phyloP scores from a whole-genome alignment of 768 basidiomycete genomes.

The Serendipita sp. region DNA sequence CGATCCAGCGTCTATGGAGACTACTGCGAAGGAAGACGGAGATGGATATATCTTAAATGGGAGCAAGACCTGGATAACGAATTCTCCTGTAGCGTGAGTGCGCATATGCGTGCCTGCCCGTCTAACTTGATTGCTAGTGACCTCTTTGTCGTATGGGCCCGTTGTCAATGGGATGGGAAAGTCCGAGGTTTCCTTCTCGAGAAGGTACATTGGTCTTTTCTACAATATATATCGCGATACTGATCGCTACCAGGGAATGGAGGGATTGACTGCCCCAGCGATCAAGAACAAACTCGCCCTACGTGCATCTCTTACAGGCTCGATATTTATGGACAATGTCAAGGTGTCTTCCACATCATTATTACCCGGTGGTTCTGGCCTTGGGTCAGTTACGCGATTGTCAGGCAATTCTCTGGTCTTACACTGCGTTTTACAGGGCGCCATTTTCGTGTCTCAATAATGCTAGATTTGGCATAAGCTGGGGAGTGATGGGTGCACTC shows the following conservation, averaged over 20 bases:
- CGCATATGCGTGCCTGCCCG: not conserved
- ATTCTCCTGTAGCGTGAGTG: conserved; percentile 75
- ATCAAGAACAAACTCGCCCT: conserved; percentile 93
- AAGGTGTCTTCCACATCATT: conserved; percentile 56
- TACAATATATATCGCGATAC: conserved; percentile 8
- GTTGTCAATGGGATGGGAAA: conserved; percentile 85
- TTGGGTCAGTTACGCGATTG: conserved; percentile 24
- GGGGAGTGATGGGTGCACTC: conserved; percentile 92
- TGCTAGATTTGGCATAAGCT: conserved; percentile 79
- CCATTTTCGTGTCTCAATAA: conserved; percentile 90
- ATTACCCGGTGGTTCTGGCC: conserved; percentile 60
- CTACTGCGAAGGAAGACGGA: conserved; percentile 67
- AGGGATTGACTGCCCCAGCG: conserved; percentile 67
- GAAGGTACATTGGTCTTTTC: conserved; percentile 37
- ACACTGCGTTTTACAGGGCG: conserved; percentile 20
- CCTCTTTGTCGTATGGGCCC: conserved; percentile 86
- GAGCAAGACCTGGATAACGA: conserved; percentile 96
- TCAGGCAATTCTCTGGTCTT: no score
- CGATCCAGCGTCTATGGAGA: conserved; percentile 96
- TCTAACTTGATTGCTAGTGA: conserved; percentile 35
- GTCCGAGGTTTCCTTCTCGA: conserved; percentile 83
- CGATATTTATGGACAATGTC: conserved; percentile 87
- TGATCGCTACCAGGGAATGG: conserved; percentile 39
- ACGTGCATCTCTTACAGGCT: conserved; percentile 68
- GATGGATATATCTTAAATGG: conserved; percentile 80